Evolutionary conservation across 1,284 basidiomycete genomes (phyloP), one percentile per base, ranked within the genome.

Genomic region (Agroathelia rolfsii): DNA sequence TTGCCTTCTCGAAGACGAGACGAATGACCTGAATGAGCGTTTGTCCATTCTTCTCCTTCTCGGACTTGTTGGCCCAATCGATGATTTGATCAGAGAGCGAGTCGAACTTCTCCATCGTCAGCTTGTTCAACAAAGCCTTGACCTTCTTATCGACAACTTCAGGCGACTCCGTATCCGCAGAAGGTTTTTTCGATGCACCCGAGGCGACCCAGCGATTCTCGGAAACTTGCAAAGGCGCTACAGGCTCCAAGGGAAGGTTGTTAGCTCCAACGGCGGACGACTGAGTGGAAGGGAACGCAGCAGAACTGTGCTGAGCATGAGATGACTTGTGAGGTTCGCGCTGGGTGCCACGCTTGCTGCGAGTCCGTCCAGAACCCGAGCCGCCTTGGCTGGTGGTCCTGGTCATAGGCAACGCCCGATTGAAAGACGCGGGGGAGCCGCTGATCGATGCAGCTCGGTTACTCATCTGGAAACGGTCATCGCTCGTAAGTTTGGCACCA

Each of bases 21-120:
- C 82, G 79, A 60, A 95, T 96, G 52, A 96, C 93, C 49, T 93
- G 87, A 46, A 93, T 89, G 47, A 97, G 73, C 2, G 92, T 95
- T 41, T 85, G 75, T 3, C 92, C 93, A 52, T 97, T 89, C 52
- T 76, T 86, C 69, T 98, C 93, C 45, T 80, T 72, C 59, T 82
- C 78, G 5, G 86, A 90, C 64, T 79, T 89, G 73, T 97, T 95
- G 27, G 90, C 93, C 86, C 86, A 96, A 12, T 72, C 63, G 43
- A 96, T 82, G 51, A 96, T 90, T 59, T 95, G 88, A 49, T 82
- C 73, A 4, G 85, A 93, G 49, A 97, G 95, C 5, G 85, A 83
- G 47, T 94, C 89, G 67, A 97, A 97, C 53, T 87, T 89, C 65
- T 96, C 90, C 72, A 93, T 82, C 1, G 93, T 94, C 30, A 97